Evolutionary conservation across 495 filamentous ascomycete genomes (phyloP).

Genomic region (Hyaloscypha bicolor): DNA sequence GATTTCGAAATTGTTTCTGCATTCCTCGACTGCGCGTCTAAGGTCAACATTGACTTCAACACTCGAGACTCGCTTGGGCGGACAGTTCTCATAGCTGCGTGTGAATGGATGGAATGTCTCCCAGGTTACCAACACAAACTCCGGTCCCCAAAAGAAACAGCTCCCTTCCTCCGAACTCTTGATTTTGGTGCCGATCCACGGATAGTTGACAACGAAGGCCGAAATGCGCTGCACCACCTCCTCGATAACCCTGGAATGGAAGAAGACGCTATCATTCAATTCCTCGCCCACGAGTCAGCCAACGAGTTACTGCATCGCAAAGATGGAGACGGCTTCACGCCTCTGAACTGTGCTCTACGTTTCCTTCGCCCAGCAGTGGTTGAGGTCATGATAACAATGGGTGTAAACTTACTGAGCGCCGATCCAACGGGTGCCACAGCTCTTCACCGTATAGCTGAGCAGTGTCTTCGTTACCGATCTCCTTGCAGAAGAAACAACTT

Average conservation of each 20-base stretch:
- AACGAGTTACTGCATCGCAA: constrained; percentile 17
- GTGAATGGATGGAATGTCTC: constrained; percentile 16
- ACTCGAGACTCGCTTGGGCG: constrained; percentile 28
- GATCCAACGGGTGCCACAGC: constrained; percentile 32
- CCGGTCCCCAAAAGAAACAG: constrained; percentile 2
- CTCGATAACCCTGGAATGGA: constrained; percentile 29
- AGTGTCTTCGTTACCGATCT: constrained; percentile 2
- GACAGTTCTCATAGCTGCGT: constrained; percentile 30
- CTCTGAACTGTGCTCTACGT: constrained; percentile 34
- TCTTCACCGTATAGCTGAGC: constrained; percentile 32
- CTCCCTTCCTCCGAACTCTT: constrained; percentile 24
- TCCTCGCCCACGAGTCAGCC: constrained; percentile 18
- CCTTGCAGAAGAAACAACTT: background rate
- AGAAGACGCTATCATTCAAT: constrained; percentile 26
- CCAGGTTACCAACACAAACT: constrained; percentile 13
- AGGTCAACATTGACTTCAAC: constrained; percentile 31
- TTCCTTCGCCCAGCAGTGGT: constrained; percentile 20
- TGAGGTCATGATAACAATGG: constrained; percentile 26
- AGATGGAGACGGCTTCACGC: constrained; percentile 29
- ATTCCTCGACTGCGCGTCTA: constrained; percentile 23
- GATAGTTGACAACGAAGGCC: constrained; percentile 30
- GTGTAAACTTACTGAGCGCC: constrained; percentile 24
- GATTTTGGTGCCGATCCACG: constrained; percentile 28
- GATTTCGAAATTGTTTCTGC: constrained; percentile 11
- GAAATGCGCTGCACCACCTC: constrained; percentile 36